Evolutionary conservation across 306 rosid genomes (phyloP), one percentile per base, ranked within the genome.

Genomic region (Glycine latifolia): DNA sequence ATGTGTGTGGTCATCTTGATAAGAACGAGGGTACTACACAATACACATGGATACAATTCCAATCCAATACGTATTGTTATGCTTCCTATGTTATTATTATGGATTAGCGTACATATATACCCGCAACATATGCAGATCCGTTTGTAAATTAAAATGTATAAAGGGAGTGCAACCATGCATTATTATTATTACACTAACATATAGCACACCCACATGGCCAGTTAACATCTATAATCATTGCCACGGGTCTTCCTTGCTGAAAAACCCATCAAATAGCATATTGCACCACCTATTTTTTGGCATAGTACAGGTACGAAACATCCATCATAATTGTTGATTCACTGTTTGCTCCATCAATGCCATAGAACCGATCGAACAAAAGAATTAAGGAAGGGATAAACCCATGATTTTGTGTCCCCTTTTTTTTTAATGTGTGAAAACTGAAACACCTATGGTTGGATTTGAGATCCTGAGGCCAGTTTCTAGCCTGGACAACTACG

Each of bases 151-250:
- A 77, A 11, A 63, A 37, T 63, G 9, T 6, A 56, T 16, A 35
- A 37, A 63, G 20, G 7, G 4, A 63, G 11, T 20, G 31, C 69
- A 62, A 62, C 69, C 69, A 62, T 62, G 49, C 39, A 79, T 10
- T 12, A 14, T 55, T 3, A 33, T 70, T 71, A 44, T 53, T 71
- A 44, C 62, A 66, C 50, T 67, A 31, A 26, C 44, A 33, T 4
- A 37, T 59, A 39, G 52, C 62, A 86, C 62, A 86, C 84, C 84
- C 89, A 88, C 88, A 74, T 85, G 91, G 83, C 87, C 88, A 85
- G 85, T 85, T 71, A 82, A 79, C 77, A 75, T 76, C 55, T 67
- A 80, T 56, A 85, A 89, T 89, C 85, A 88, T 88, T 89, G 88
- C 87, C 60, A 78, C 47, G 39, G 81, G 83, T 79, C 91, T 87